These are phyloP conservation scores for Tylopilus felleus DNA, from an alignment of 768 basidiomycete genomes.

Conservation along the genomic window DNA sequence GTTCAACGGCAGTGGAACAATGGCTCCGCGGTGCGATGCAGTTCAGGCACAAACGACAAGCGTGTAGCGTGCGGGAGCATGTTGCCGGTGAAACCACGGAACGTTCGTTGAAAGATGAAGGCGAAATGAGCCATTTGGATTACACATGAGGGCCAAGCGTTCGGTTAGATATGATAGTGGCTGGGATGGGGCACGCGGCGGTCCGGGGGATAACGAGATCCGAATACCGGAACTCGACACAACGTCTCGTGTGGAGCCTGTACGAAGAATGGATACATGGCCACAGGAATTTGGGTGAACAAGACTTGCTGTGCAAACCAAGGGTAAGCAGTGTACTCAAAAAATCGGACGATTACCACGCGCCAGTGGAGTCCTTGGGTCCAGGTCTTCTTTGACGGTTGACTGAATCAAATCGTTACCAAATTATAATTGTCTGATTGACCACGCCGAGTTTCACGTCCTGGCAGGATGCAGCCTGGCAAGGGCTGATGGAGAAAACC, in stretches of 20 bases:
- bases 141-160: slow-evolving; percentile 3
- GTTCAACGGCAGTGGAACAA: slow-evolving; percentile 7
- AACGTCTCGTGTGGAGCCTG: not conserved
- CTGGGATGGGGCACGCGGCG: slow-evolving; percentile 6
- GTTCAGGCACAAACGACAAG: slow-evolving; percentile 20
- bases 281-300: slow-evolving; percentile 19
- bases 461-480: slow-evolving; percentile 11
- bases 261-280: slow-evolving; percentile 1
- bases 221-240: slow-evolving; percentile 21
- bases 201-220: slow-evolving; percentile 20
- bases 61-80: slow-evolving; percentile 6
- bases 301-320: not conserved
- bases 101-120: slow-evolving; percentile 10
- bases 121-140: slow-evolving; percentile 11
- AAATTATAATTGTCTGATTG: slow-evolving; percentile 13
- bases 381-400: slow-evolving; percentile 23
- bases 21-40: slow-evolving; percentile 15
- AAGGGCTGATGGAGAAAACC: slow-evolving; percentile 24
- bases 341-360: slow-evolving; percentile 25
- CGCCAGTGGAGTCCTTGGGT: slow-evolving; percentile 24
- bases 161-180: slow-evolving; percentile 30
- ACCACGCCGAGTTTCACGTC: slow-evolving; percentile 12
- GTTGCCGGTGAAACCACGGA: slow-evolving; percentile 5
- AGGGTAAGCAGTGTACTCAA: not conserved
- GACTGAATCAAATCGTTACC: slow-evolving; percentile 21